Evolutionary conservation across 1,139 yeast species (phyloP), one percentile per base, ranked within the genome.

Genomic region (Candida tetrigidarum): DNA sequence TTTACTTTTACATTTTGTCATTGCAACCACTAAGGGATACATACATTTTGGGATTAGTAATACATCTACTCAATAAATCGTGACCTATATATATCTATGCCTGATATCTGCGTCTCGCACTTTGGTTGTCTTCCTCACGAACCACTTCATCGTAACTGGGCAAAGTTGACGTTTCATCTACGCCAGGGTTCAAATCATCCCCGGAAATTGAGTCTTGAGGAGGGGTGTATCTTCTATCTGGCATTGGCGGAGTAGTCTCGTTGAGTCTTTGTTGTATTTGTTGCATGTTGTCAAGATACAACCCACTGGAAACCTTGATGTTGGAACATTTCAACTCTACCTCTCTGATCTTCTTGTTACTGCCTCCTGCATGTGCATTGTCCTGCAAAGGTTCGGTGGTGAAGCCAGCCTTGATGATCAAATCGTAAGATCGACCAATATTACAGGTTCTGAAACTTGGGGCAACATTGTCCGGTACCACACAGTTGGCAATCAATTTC

Each of bases 371-470:
- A 51, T 62, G 51, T 50, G 57, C 45, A 38, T 55, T 50, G 40
- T 63, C 66, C 14, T 29, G 6, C 8, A 68, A 52, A 41, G 56
- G 57, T 43, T 66, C 71, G 46, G 63, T 62, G 3, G 80, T 63
- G 46, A 83, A 68, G 3, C 78, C 82, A 1, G 71, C 82, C 3
- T 60, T 59, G 2, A 83, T 63, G 15, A 61, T 60, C 35, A 83
- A 50, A 10, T 62, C 58, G 54, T 83, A 83, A n/a, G 54, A 57
- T 39, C 87, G 65, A 4, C 71, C 58, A 12, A 83, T 73, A 57
- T 82, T 83, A 58, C 89, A 83, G 3, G 84, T 78, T 30, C 61
- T 64, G 59, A 84, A 84, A 5, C 79, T 67, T 2, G 88, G 87
- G 1, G 81, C 63, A 7, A 81, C 61, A 44, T 69, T 60, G 39